phyloP scores from a whole-genome alignment of 805 yeast species.

The Starmerella asiatica region DNA sequence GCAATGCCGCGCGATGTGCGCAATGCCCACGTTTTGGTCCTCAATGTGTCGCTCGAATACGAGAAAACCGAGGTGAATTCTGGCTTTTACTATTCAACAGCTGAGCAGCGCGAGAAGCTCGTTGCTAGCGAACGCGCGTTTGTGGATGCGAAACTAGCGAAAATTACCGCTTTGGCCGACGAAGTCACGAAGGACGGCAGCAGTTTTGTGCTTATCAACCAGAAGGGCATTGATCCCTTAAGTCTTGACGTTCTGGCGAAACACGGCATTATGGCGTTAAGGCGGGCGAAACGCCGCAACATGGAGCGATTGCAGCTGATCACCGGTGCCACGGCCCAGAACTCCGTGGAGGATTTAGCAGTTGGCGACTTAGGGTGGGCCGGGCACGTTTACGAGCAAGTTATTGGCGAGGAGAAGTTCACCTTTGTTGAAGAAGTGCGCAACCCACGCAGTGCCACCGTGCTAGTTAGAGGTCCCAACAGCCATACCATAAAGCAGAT shows the following conservation, averaged over 20 bases:
- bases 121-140: conserved; percentile 88
- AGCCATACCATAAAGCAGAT: conserved; percentile 80
- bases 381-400: conserved; percentile 81
- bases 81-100: conserved; percentile 84
- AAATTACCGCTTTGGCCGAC: conserved; percentile 85
- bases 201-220: conserved; percentile 89
- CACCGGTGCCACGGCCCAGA: conserved; percentile 96
- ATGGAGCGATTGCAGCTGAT: conserved; percentile 96
- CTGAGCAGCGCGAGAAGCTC: conserved; percentile 90
- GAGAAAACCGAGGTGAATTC: conserved; percentile 97
- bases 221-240: conserved; percentile 98
- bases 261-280: conserved; percentile 79
- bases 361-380: conserved; percentile 74
- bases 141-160: conserved; percentile 82
- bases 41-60: conserved; percentile 89
- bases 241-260: conserved; percentile 87
- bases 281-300: conserved; percentile 97
- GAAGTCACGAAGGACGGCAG: conserved; percentile 68
- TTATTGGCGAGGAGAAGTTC: conserved; percentile 93
- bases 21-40: conserved; percentile 72
- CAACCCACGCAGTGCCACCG: conserved; percentile 83
- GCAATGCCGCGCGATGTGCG: conserved; percentile 88
- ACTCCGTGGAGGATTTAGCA: conserved; percentile 83
- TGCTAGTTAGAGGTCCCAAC: conserved; percentile 87
- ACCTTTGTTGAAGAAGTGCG: conserved; percentile 81